Base-by-base conservation (phyloP, 2,329 filamentous ascomycete species). In the Zymoseptoria crescenta region DNA sequence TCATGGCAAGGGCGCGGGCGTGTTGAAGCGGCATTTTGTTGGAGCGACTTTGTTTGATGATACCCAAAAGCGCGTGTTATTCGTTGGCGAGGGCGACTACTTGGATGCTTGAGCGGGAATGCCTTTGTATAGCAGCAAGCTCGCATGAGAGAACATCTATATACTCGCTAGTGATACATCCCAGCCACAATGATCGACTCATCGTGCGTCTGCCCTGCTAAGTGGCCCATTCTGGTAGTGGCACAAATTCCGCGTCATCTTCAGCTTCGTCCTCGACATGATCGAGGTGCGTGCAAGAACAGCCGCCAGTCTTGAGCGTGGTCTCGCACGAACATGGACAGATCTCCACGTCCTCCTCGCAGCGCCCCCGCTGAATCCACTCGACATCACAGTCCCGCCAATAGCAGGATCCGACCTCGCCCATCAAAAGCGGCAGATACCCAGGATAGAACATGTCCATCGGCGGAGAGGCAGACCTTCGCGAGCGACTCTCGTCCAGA, bases 41-140 rank as follows among this genome's bases (percentile, higher is more conserved):
- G 68, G 69, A 13, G 67, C 67, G n/a, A 69, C 66, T 24, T 59
- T 68, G 48, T 68, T 65, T 61, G 65, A 68, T 59, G 62, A 63
- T 58, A 61, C 56, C 52, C 58, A 59, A 48, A 52, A 60, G 56
- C 55, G 62, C 49, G 58, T 59, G 45, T 45, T 67, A 28, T 69
- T 69, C 61, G 61, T 68, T 55, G 58, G 57, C 4, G 57, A 59
- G 53, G 54, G 53, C 48, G 61, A 59, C 8, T 63, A 56, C 55
- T 50, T 55, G n/a, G 45, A 41, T 16, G 8, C 4, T 16, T 55
- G 49, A 51, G 49, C 10, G 35, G 35, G 35, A 10, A 45, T 16
- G 16, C 6, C 6, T 16, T 45, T 45, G 35, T 16, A 45, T 45
- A 45, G n/a, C 16, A 16, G 10, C 13, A 45, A 45, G 35, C 35